Conservation (phyloP, 202 grass and related monocot genomes). For the Eragrostis tef region DNA sequence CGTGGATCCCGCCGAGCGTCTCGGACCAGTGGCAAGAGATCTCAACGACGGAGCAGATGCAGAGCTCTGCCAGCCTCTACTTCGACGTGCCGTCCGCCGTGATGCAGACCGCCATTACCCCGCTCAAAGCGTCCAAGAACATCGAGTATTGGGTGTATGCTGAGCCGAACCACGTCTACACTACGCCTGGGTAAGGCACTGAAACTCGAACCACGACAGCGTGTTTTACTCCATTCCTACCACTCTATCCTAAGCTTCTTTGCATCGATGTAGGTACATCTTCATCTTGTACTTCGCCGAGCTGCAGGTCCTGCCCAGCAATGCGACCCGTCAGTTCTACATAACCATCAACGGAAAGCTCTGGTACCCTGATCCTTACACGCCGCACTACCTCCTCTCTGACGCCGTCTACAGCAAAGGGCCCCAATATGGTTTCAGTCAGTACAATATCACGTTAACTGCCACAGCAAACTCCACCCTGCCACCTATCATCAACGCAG, state of each 20-base stretch:
- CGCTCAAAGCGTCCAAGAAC: slow-evolving; percentile 35
- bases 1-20: too few relatives aligned
- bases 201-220: too few relatives aligned
- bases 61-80: not conserved
- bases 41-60: slow-evolving; percentile 32
- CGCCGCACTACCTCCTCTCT: slow-evolving; percentile 21
- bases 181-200: not conserved
- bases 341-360: slow-evolving; percentile 24
- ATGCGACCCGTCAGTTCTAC: slow-evolving; percentile 46
- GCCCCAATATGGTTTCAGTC: fast-evolving
- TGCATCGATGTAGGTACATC: slow-evolving; percentile 14
- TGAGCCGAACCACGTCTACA: not conserved
- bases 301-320: slow-evolving; percentile 37
- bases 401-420: not conserved
- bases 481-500: slow-evolving; percentile 60
- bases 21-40: too few relatives aligned
- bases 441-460: slow-evolving; percentile 46
- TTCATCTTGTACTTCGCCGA: slow-evolving; percentile 53
- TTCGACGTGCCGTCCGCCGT: slow-evolving; percentile 45
- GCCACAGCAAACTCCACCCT: slow-evolving; percentile 45
- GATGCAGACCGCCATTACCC: slow-evolving; percentile 58
- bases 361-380: not conserved
- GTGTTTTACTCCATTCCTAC: not conserved
- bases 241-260: not conserved
- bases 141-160: slow-evolving; percentile 42